These are phyloP conservation scores for Tremella yokohamensis DNA, from an alignment of 768 basidiomycete genomes.

Conservation along the genomic window DNA sequence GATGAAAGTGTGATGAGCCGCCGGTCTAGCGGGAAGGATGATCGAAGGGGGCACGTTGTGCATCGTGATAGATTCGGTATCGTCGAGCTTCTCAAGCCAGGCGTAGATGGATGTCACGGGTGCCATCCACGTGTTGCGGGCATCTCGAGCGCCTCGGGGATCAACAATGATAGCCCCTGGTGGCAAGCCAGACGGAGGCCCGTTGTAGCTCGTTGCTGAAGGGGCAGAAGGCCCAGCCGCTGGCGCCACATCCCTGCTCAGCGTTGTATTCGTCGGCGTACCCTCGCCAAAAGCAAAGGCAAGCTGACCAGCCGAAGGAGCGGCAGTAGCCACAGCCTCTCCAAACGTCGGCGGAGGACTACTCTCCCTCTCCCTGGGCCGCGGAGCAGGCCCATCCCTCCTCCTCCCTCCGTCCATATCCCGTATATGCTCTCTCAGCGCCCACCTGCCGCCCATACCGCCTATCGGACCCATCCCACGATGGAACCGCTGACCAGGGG, in stretches of 20 bases:
- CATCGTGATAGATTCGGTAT: not conserved
- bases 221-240: not conserved
- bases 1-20: not conserved
- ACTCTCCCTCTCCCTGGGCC: not conserved
- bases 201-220: not conserved
- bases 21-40: not conserved
- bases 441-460: not conserved
- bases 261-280: not conserved
- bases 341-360: slow-evolving; percentile 1
- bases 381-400: not conserved
- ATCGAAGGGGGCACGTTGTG: not conserved
- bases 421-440: not conserved
- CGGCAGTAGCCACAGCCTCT: too few relatives aligned
- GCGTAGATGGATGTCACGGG: too few relatives aligned
- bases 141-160: not conserved
- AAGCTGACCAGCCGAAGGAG: too few relatives aligned
- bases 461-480: not conserved
- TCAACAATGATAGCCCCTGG: not conserved
- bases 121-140: not conserved
- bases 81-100: not conserved
- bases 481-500: not conserved
- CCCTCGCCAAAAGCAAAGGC: too few relatives aligned
- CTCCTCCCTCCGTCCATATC: slow-evolving; percentile 4
- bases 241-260: not conserved
- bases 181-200: not conserved